Evolutionary conservation across 2,329 filamentous ascomycete genomes (phyloP), one percentile per base, ranked within the genome.

Genomic region (Scedosporium boydii): DNA sequence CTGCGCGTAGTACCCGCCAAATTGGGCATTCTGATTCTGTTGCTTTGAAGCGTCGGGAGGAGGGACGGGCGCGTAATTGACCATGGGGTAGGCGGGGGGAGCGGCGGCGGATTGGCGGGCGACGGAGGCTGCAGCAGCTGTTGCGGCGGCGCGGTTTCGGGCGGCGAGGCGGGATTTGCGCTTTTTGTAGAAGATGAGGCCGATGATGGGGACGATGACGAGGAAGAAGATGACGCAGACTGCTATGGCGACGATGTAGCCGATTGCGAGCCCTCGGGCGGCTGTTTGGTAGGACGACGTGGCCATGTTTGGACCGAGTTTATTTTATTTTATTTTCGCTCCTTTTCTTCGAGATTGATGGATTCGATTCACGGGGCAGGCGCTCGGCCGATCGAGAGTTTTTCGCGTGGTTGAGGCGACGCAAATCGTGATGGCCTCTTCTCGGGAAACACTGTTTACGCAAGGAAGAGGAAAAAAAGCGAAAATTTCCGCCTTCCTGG

Each of bases 141-240:
- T 18, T 6, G 34, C 26, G n/a, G 48, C 46, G 6, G 46, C 60
- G 26, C 27, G 34, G n/a, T 57, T 62, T 18, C 60, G 14, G 51
- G 60, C 60, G 38, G 34, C 27, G 26, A 62, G 51, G 51, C 53
- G 51, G 3, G 38, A 57, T 51, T 57, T 44, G 51, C 60, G 51
- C 38, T 46, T 44, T 53, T 48, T 62, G 51, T 58, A 62, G 53
- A 57, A n/a, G 60, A 57, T 27, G 60, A 38, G 38, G 21, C 60
- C 60, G 60, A 48, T 3, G 60, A 62, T 58, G 60, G 60, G 60
- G 14, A 62, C 53, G 53, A 62, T 55, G 53, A 62, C 23, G 51
- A 62, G 26, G 60, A 62, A 62, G 60, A 62, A 58, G 60, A 57
- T 2, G 51, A 62, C 53, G 60, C 26, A 44, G 53, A 62, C 23